These are phyloP conservation scores for Sporothrix brunneoviolacea DNA, from an alignment of 2,329 filamentous ascomycete species.

Conservation along the genomic window DNA sequence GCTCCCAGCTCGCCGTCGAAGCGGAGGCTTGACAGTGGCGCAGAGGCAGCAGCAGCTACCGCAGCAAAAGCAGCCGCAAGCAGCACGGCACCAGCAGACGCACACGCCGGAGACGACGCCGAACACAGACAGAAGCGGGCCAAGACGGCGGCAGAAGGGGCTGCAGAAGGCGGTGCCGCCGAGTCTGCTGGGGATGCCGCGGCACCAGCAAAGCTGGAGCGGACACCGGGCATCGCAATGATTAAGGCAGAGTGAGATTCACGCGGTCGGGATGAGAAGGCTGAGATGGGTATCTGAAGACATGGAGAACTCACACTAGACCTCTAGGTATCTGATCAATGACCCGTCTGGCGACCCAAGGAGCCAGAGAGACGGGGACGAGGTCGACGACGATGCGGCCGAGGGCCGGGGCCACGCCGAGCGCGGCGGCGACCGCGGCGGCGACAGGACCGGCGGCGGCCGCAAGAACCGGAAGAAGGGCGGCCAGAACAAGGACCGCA, in stretches of 20 bases:
- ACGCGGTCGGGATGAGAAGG: no score
- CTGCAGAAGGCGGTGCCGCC: slow-evolving; percentile 21
- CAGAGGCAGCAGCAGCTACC: not conserved
- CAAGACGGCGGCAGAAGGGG: slow-evolving; percentile 48
- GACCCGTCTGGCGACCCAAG: not conserved
- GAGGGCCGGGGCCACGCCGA: slow-evolving; percentile 33
- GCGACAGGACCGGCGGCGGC: slow-evolving; percentile 11
- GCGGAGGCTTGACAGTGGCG: slow-evolving; percentile 4
- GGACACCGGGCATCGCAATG: slow-evolving; percentile 55
- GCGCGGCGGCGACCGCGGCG: slow-evolving; percentile 19
- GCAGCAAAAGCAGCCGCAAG: not conserved
- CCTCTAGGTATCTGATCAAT: slow-evolving; percentile 35
- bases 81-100: not conserved
- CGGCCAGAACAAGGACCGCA: slow-evolving; percentile 78
- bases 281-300: no score
- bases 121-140: slow-evolving; percentile 46
- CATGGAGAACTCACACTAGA: no score
- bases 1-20: slow-evolving; percentile 9
- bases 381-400: slow-evolving; percentile 42
- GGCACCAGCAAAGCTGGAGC: slow-evolving; percentile 21
- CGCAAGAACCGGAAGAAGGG: slow-evolving; percentile 35
- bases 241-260: slow-evolving; percentile 63
- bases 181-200: not conserved
- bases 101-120: slow-evolving; percentile 1
- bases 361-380: slow-evolving; percentile 16